A percentile compares a stretch with the other conserved stretches of the same genome.
Evolutionary conservation across 768 basidiomycete genomes (phyloP).

Genomic region (Tricholoma furcatifolium): DNA sequence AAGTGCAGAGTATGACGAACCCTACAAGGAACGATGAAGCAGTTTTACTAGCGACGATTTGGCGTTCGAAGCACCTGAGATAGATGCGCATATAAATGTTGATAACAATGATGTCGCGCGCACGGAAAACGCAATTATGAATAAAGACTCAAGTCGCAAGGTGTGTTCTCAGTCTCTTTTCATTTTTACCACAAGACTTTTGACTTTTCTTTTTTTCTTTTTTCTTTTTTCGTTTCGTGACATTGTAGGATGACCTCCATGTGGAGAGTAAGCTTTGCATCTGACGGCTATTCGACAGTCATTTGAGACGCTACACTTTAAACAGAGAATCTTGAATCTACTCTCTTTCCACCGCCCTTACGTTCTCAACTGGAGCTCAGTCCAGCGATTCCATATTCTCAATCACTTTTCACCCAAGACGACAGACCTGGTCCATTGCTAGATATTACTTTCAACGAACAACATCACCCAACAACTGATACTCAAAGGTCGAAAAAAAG

Average conservation of each 20-base stretch:
- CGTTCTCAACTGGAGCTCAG: constrained; percentile 17
- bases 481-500: constrained; percentile 42
- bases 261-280: constrained; percentile 11
- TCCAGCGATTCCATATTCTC: constrained; percentile 38
- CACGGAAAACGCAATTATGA: neutral
- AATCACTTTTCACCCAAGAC: constrained; percentile 41
- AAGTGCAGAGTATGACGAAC: constrained; percentile 3
- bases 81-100: constrained; percentile 23
- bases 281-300: neutral
- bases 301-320: neutral
- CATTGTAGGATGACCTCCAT: neutral
- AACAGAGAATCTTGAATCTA: neutral
- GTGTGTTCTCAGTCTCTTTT: too few relatives aligned
- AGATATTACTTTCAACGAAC: constrained; percentile 28
- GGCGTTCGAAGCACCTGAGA: neutral
- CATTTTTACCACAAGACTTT: too few relatives aligned
- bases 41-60: neutral
- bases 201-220: too few relatives aligned
- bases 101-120: constrained; percentile 20
- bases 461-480: constrained; percentile 15
- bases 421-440: constrained; percentile 23
- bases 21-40: neutral
- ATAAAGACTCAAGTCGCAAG: constrained; percentile 12
- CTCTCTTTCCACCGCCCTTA: neutral
- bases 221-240: too few relatives aligned